Evolutionary conservation across 345 rosid genomes (phyloP).

Genomic region (Pugionium dolabratum): DNA sequence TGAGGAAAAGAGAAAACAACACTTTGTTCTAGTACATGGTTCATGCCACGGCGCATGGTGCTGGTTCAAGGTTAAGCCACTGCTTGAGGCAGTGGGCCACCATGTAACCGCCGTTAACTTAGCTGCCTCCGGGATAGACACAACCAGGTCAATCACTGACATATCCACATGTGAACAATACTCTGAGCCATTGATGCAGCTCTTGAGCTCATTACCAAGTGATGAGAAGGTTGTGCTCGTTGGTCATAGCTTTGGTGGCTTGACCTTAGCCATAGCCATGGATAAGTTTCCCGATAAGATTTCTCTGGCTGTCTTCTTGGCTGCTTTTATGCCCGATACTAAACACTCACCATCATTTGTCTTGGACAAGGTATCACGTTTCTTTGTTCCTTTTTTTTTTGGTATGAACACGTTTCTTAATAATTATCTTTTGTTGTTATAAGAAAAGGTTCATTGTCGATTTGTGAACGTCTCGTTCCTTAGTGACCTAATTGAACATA

Average conservation of each 20-base stretch:
- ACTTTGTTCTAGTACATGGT: slow-evolving; percentile 66
- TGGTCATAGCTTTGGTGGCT: slow-evolving; percentile 74
- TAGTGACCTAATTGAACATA: no score
- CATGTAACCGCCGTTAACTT: slow-evolving; percentile 53
- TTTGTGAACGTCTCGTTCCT: neutral
- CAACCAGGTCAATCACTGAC: slow-evolving; percentile 44
- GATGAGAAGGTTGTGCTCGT: slow-evolving; percentile 57
- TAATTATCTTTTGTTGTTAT: no score
- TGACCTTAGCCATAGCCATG: slow-evolving; percentile 51
- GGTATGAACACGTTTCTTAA: no score
- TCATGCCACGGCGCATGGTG: slow-evolving; percentile 64
- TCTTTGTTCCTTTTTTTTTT: neutral
- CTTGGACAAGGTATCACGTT: slow-evolving; percentile 24
- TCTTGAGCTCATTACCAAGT: slow-evolving; percentile 40
- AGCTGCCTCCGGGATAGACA: slow-evolving; percentile 53
- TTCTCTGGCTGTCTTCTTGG: slow-evolving; percentile 32
- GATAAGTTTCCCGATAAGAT: slow-evolving; percentile 43
- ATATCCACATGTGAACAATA: slow-evolving; percentile 47
- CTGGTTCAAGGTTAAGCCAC: slow-evolving; percentile 67
- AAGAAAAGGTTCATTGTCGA: neutral
- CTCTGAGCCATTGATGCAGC: slow-evolving; percentile 50
- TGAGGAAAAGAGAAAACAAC: slow-evolving; percentile 33
- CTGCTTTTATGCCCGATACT: slow-evolving; percentile 44
- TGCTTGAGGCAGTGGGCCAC: slow-evolving; percentile 51
- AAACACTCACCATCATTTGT: slow-evolving; percentile 38